Conservation (phyloP, 345 rosid genomes). For the Eucalyptus curtisii region DNA sequence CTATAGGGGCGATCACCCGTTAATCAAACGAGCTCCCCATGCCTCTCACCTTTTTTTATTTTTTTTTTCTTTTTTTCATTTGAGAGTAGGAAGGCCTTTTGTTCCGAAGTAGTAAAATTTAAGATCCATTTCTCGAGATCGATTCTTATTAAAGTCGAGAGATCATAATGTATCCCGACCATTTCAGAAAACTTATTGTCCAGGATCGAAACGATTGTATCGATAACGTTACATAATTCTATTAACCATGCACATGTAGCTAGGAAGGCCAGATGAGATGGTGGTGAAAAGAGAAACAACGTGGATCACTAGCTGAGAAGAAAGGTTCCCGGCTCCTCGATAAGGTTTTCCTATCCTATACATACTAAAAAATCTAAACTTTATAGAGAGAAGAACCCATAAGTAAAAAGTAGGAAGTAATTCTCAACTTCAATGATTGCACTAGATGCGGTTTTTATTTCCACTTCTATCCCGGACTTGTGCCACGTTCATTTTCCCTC, state of each 20-base stretch:
- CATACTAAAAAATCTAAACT: neutral
- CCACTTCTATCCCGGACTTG: neutral
- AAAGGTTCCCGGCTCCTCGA: neutral
- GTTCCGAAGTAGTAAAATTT: too few relatives aligned
- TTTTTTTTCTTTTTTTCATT: neutral
- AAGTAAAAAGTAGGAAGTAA: neutral
- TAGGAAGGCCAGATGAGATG: too few relatives aligned
- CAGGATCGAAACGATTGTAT: too few relatives aligned
- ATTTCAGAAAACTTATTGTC: fast-evolving
- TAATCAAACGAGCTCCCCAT: neutral
- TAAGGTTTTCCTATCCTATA: too few relatives aligned
- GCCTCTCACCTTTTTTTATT: neutral
- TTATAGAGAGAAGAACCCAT: neutral
- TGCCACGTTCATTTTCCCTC: neutral
- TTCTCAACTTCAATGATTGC: neutral
- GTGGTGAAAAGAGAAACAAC: too few relatives aligned
- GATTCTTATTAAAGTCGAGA: neutral
- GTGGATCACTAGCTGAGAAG: neutral
- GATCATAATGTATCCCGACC: fast-evolving
- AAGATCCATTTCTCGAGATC: too few relatives aligned
- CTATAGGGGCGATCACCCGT: neutral
- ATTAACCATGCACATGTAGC: neutral
- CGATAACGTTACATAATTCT: neutral
- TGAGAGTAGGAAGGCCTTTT: neutral
- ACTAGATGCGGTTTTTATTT: neutral